Conservation (phyloP, 2,329 filamentous ascomycete species). For the Fusarium fracticaudum region DNA sequence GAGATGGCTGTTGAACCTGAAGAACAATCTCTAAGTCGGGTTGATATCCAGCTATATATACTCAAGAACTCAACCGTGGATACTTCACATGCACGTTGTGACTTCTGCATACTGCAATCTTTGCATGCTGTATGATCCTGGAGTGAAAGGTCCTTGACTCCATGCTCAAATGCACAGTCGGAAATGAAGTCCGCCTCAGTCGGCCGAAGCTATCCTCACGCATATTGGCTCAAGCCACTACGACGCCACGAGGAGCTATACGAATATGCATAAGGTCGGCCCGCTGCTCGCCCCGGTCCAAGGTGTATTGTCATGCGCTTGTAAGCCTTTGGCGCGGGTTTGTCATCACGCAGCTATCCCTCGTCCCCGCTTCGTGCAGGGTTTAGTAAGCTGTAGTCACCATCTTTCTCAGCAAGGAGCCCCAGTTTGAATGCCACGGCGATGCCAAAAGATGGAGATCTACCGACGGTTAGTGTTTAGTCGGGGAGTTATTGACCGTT, state of each 20-base stretch:
- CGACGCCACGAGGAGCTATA: background rate
- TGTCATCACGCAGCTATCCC: constrained; percentile 21
- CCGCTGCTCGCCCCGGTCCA: background rate
- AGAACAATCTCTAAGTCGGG: background rate
- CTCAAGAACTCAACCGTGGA: background rate
- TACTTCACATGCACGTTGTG: background rate
- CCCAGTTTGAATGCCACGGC: background rate
- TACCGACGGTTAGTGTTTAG: background rate
- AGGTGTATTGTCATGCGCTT: constrained; percentile 6
- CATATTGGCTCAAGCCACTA: background rate
- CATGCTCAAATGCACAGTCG: constrained; percentile 11
- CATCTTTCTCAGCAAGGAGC: constrained; percentile 18
- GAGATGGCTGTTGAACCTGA: constrained; percentile 17
- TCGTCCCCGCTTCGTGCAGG: background rate
- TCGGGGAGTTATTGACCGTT: background rate
- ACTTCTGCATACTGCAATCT: background rate
- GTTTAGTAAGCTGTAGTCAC: constrained; percentile 28
- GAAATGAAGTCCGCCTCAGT: background rate
- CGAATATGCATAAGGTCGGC: constrained; percentile 9
- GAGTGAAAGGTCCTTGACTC: background rate
- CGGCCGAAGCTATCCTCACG: constrained; percentile 5
- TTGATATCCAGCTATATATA: constrained; percentile 10
- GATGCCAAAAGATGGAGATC: background rate
- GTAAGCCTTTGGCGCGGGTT: constrained; percentile 19
- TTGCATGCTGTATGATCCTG: background rate